Base-by-base conservation (phyloP, 345 rosid species). In the Brassica juncea region DNA sequence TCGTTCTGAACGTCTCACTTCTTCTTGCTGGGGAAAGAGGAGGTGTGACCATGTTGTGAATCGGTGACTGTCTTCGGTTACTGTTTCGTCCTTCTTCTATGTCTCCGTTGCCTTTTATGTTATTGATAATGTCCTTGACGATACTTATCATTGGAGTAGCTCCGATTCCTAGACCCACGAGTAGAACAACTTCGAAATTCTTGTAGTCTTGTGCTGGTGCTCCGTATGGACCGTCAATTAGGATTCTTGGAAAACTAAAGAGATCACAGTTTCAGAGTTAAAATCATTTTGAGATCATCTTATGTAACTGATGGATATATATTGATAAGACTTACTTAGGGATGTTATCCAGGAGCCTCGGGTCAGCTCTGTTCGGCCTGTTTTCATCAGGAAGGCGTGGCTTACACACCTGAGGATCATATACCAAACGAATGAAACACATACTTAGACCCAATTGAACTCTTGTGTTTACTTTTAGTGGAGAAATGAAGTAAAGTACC, bases 141-240 rank as follows among this genome's bases (percentile, higher is more conserved):
- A 92, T 90, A 85, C 97, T 92, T 74, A 92, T 92, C 94, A 92
- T 90, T 0, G 97, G 97, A 21, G 97, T 92, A 30, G 93, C 97
- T 73, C 97, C 97, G 2, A 92, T 92, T 70, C 97, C 95, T 66
- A 92, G 76, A 30, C 93, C 97, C 15, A 92, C 93, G 0, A 92
- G 88, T 65, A 92, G 73, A 28, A 92, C 87, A 32, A 92, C 92
- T 65, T 92, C 97, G 2, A 88, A 90, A 78, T 88, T 78, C 82
- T 84, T 82, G 84, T 88, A 90, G 84, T 90, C 95, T 75, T 92
- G 95, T 68, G 95, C 97, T 31, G 97, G 92, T 57, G 95, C 97
- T 57, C 97, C 97, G 34, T 90, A 92, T 60, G 97, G 97, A n/a
- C 94, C 95, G 27, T 92, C 95, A 1, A 92, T 88, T 81, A 89